These are phyloP conservation scores for Trichophyton benhamiae DNA, from an alignment of 2,329 filamentous ascomycete genomes.

Conservation along the genomic window DNA sequence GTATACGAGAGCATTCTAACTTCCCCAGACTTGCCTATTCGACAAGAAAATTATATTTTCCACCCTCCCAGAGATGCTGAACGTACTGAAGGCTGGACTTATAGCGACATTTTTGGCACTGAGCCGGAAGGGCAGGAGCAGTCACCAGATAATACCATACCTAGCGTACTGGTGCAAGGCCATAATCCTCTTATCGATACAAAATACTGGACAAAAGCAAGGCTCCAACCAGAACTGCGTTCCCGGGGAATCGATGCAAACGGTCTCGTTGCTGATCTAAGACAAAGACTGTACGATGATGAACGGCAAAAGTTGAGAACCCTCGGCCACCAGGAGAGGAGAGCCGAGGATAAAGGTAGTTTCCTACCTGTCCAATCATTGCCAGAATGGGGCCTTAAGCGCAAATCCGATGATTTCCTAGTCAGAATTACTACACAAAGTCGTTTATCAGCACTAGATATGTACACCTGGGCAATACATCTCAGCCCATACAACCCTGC, in stretches of 20 bases:
- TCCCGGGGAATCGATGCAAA: slow-evolving; percentile 10
- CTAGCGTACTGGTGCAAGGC: slow-evolving; percentile 10
- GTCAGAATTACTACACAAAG: slow-evolving; percentile 13
- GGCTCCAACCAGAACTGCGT: slow-evolving; percentile 13
- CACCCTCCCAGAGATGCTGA: neutral
- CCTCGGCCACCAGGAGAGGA: neutral
- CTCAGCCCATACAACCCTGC: slow-evolving; percentile 27
- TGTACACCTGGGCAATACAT: slow-evolving; percentile 27
- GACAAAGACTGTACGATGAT: slow-evolving; percentile 15
- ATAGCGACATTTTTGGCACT: slow-evolving; percentile 13
- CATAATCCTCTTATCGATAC: slow-evolving; percentile 10
- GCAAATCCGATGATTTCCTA: slow-evolving; percentile 12
- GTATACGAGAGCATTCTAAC: slow-evolving; percentile 24
- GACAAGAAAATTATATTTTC: slow-evolving; percentile 2
- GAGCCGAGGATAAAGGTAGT: slow-evolving; percentile 9
- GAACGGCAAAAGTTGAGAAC: slow-evolving; percentile 10
- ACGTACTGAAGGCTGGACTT: slow-evolving; percentile 9
- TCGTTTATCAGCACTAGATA: slow-evolving; percentile 20
- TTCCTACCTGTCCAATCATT: slow-evolving; percentile 19
- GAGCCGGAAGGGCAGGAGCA: neutral
- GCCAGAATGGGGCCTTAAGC: slow-evolving; percentile 19
- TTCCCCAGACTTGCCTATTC: slow-evolving; percentile 14
- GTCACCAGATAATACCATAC: neutral
- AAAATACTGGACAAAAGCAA: slow-evolving; percentile 13
- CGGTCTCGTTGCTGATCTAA: slow-evolving; percentile 13